Base-by-base conservation (phyloP, 2,329 filamentous ascomycete genomes). In the Onygenales sp. region DNA sequence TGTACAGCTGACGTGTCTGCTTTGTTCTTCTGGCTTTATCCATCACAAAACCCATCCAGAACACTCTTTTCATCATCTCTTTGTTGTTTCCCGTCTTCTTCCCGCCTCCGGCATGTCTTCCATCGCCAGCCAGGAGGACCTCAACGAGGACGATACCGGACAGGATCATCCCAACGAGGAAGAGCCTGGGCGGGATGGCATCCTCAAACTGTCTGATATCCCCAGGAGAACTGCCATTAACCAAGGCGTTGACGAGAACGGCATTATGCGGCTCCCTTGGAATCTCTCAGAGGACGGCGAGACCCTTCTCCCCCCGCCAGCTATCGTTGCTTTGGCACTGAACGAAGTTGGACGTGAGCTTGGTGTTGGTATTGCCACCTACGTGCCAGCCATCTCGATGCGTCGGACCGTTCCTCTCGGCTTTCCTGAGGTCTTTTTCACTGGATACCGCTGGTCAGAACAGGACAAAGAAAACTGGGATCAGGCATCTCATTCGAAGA, bases 381-480 rank as follows among this genome's bases (percentile, higher is more conserved):
- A 54, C 35, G 32, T 50, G 9, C 47, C 41, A 10, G 43, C 45
- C 31, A 14, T 13, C 2, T 21, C 27, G 11, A 43, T 42, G 11
- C 14, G 8, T 4, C 45, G 32, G 33, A 36, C 38, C 33, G 8
- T 36, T n/a, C 45, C 45, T 9, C 33, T 48, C 33, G 35, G 45
- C 14, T 13, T 51, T 9, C 52, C 52, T 14, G 46, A 54, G 46
- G 36, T 54, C 11, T 54, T 36, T 38, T 54, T 51, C 32, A 35
- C 10, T 14, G 38, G 38, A 9, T 45, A 35, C 3, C 9, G 17
- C 4, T 54, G 52, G 52, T 43, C 31, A 7, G 45, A 50, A 21
- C 10, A 44, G 13, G 52, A 54, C 32, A 54, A 50, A 32, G 13
- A n/a, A 2, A 31, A n/a, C 21, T 54, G 52, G 52, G 52, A 54